Conservation (phyloP, 192 early-diverging fungal genomes). For the Entomortierella beljakovae region DNA sequence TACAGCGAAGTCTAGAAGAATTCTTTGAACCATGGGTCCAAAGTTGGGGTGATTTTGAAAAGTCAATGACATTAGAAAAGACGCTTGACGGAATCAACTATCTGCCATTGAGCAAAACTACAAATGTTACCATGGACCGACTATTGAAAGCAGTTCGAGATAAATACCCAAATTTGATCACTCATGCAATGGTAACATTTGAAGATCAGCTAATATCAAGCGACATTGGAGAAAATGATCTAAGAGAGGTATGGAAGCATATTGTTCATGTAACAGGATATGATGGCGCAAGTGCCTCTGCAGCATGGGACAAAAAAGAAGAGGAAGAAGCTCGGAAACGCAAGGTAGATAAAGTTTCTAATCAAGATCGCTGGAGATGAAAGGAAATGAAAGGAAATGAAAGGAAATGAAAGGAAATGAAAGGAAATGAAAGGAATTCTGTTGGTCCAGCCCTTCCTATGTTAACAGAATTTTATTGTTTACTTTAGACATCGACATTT, state of each 20-base stretch:
- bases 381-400: no score
- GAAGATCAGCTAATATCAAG: conserved; percentile 45
- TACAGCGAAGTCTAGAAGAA: conserved; percentile 61
- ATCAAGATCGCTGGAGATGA: no score
- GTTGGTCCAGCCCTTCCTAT: no score
- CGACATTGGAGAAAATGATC: conserved; percentile 44
- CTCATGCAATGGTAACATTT: conserved; percentile 48
- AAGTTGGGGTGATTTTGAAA: conserved; percentile 66
- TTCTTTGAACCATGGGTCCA: conserved; percentile 71
- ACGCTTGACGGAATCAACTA: conserved; percentile 45
- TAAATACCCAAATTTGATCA: conserved; percentile 29
- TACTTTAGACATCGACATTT: conserved; percentile 29
- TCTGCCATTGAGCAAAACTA: conserved; percentile 25
- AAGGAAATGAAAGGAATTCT: no score
- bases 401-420: no score
- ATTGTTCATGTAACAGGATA: conserved; percentile 35
- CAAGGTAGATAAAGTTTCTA: conserved; percentile 4
- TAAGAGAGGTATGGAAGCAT: conserved; percentile 42
- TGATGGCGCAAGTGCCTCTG: conserved; percentile 14
- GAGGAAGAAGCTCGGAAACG: conserved; percentile 43
- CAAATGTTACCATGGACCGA: conserved; percentile 20
- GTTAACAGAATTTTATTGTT: no score
- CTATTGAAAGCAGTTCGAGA: conserved; percentile 32
- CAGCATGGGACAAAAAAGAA: conserved; percentile 23
- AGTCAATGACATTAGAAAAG: conserved; percentile 36